Evolutionary conservation across 2,329 filamentous ascomycete species (phyloP).

Genomic region (Colletotrichum brevisporum): DNA sequence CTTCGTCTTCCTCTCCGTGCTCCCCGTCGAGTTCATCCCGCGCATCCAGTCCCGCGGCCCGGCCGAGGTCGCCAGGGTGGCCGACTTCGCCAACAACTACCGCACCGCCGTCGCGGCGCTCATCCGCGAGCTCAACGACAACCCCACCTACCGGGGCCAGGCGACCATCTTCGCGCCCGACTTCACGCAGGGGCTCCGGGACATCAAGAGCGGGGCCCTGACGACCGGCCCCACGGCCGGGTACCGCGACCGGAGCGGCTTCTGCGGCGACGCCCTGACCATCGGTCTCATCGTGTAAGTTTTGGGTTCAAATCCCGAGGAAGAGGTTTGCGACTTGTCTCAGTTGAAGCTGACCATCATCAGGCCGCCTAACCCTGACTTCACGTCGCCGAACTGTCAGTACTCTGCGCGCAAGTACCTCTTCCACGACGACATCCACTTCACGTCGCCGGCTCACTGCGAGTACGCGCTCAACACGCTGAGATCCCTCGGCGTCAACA

Average conservation of each 20-base stretch:
- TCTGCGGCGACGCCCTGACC: background rate
- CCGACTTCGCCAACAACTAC: conserved; percentile 21
- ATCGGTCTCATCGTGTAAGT: conserved; percentile 15
- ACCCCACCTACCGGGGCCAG: conserved; percentile 18
- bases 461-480: conserved; percentile 24
- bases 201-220: conserved; percentile 21
- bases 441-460: conserved; percentile 26
- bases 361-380: conserved; percentile 10
- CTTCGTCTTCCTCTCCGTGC: conserved; percentile 24
- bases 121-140: conserved; percentile 18
- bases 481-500: conserved; percentile 8
- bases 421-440: conserved; percentile 25
- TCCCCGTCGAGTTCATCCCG: conserved; percentile 18
- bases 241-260: conserved; percentile 15
- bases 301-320: background rate
- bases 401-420: conserved; percentile 25
- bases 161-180: conserved; percentile 19
- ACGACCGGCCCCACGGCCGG: conserved; percentile 9
- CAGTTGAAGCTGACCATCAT: background rate
- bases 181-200: conserved; percentile 21
- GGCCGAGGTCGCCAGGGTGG: conserved; percentile 10
- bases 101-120: conserved; percentile 5
- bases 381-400: conserved; percentile 10
- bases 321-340: background rate
- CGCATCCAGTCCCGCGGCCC: conserved; percentile 14